Percentiles rank a stretch among this genome's conserved stretches.
Evolutionary conservation across 371 early-diverging fungal genomes (phyloP).

Genomic region (Umbelopsis sp.): DNA sequence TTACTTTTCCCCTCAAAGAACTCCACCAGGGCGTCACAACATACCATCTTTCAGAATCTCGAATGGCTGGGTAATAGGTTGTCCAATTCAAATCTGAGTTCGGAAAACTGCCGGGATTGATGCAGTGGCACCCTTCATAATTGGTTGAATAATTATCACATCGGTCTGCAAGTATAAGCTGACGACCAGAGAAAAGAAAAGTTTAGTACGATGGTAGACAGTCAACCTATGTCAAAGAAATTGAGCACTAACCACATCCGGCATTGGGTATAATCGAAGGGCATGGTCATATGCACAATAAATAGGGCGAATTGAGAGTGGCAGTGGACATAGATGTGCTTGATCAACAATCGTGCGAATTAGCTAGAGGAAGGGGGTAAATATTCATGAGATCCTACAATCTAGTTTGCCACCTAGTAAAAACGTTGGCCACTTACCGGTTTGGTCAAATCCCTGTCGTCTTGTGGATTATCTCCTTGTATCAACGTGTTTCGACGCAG

Average conservation of each 20-base stretch:
- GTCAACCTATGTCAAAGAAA: neutral
- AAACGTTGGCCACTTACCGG: constrained; percentile 51
- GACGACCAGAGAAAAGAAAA: constrained; percentile 6
- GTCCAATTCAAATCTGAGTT: constrained; percentile 74
- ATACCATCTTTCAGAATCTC: constrained; percentile 56
- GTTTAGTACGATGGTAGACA: no score
- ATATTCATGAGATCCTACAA: neutral
- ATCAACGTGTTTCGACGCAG: constrained; percentile 79
- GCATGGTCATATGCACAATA: constrained; percentile 85
- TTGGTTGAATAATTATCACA: constrained; percentile 72
- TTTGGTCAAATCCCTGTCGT: constrained; percentile 56
- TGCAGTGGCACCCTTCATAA: constrained; percentile 75
- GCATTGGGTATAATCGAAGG: constrained; percentile 83
- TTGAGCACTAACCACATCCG: constrained; percentile 70
- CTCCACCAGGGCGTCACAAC: neutral
- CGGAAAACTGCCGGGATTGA: constrained; percentile 90
- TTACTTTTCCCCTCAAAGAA: no score
- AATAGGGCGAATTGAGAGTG: constrained; percentile 72
- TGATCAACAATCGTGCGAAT: constrained; percentile 86
- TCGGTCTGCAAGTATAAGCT: constrained; percentile 87
- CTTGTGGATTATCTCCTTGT: constrained; percentile 29
- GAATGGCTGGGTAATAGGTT: constrained; percentile 76
- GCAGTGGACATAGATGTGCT: constrained; percentile 83
- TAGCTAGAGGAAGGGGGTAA: constrained; percentile 48
- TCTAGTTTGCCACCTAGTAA: neutral